These are phyloP conservation scores for Zasmidium citrigriseum DNA, from an alignment of 2,329 filamentous ascomycete genomes.

Conservation along the genomic window DNA sequence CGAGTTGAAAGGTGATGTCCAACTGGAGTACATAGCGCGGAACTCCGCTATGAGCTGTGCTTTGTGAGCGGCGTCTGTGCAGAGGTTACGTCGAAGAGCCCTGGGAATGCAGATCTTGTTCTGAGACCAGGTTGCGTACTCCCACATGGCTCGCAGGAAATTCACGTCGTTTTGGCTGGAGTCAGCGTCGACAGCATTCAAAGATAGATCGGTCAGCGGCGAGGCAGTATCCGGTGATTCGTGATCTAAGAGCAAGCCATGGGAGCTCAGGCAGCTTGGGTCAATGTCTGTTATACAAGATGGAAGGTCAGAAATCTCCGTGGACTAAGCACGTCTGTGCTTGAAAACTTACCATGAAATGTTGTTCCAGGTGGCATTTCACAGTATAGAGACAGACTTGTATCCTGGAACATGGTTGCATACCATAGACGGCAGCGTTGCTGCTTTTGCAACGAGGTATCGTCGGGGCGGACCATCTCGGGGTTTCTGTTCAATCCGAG, in stretches of 20 bases:
- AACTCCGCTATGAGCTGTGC: constrained; percentile 1
- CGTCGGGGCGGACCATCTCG: constrained; percentile 66
- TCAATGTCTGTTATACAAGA: too few species aligned
- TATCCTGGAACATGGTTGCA: constrained; percentile 76
- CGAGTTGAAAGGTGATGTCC: not conserved
- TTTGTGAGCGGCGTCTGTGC: constrained; percentile 1
- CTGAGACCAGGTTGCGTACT: constrained; percentile 6
- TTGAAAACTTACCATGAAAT: too few species aligned
- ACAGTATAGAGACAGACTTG: constrained; percentile 65
- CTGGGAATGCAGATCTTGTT: constrained; percentile 5
- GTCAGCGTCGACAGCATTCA: not conserved
- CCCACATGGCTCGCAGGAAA: constrained; percentile 11
- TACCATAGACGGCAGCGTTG: constrained; percentile 79
- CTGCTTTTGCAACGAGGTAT: constrained; percentile 68
- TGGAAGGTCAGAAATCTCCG: too few species aligned
- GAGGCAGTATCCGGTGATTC: not conserved
- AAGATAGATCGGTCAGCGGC: not conserved
- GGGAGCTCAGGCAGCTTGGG: constrained; percentile 35
- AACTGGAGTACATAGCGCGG: not conserved
- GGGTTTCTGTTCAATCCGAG: constrained; percentile 79
- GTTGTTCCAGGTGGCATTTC: constrained; percentile 72
- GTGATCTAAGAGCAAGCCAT: not conserved
- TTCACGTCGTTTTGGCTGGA: not conserved
- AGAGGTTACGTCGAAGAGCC: not conserved
- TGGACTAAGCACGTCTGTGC: too few species aligned